Conservation (phyloP, 2,329 filamentous ascomycete species). For the Cryphonectria japonica region DNA sequence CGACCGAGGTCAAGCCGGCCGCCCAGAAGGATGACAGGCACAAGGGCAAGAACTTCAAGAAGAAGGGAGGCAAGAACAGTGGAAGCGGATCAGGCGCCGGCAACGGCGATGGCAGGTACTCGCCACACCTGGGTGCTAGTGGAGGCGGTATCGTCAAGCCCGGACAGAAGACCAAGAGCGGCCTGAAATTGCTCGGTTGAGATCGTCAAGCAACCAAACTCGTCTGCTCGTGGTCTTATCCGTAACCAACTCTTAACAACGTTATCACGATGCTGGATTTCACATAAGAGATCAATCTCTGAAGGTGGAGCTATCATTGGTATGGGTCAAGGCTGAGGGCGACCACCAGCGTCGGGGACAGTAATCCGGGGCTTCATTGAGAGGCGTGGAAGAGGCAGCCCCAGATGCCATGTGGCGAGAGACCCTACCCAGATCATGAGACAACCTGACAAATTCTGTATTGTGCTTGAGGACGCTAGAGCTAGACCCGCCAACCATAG, state of each 20-base stretch:
- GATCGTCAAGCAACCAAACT: not conserved
- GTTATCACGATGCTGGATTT: not conserved
- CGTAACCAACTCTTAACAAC: not conserved
- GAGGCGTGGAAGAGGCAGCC: not conserved
- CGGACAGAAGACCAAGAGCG: constrained; percentile 70
- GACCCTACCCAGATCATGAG: not conserved
- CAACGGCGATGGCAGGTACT: constrained; percentile 44
- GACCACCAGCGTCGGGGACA: not conserved
- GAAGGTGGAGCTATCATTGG: not conserved
- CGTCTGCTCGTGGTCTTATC: not conserved
- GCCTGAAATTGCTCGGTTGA: constrained; percentile 63
- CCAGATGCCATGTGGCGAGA: not conserved
- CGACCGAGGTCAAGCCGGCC: constrained; percentile 84
- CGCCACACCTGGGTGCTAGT: constrained; percentile 55
- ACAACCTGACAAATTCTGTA: not conserved
- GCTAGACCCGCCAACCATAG: not conserved
- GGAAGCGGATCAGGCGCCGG: constrained; percentile 36
- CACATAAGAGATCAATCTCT: not conserved
- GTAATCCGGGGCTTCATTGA: not conserved
- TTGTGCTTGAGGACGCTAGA: not conserved
- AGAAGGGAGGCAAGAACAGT: constrained; percentile 41
- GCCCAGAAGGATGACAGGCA: constrained; percentile 65
- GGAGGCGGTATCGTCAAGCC: constrained; percentile 62
- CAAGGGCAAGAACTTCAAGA: constrained; percentile 55
- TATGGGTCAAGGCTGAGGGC: not conserved